phyloP scores from a whole-genome alignment of 441 rosid species.

The Pelargonium cotyledonis region DNA sequence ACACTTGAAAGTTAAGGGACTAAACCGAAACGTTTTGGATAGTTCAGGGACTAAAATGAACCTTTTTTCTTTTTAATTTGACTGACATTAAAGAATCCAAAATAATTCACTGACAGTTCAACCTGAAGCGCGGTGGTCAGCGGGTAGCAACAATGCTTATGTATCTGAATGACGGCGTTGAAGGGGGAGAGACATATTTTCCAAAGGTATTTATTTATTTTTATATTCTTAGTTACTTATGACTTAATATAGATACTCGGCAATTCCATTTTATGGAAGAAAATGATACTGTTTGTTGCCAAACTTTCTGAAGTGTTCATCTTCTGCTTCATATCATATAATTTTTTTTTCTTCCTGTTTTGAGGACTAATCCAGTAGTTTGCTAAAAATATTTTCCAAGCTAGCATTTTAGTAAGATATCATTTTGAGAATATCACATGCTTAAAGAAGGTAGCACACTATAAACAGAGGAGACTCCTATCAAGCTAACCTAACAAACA shows the following conservation, averaged over 20 bases:
- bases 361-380: no score
- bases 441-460: neutral
- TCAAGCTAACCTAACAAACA: neutral
- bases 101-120: constrained; percentile 43
- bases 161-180: constrained; percentile 77
- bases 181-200: constrained; percentile 97
- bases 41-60: no score
- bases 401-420: neutral
- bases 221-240: neutral
- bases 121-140: constrained; percentile 90
- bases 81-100: constrained; percentile 7
- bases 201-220: constrained; percentile 53
- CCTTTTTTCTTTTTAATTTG: no score
- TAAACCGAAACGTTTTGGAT: no score
- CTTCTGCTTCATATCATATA: no score
- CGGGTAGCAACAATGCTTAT: constrained; percentile 86
- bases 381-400: neutral
- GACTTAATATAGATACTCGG: no score
- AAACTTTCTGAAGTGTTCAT: no score
- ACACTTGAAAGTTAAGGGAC: no score
- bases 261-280: no score
- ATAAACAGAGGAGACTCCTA: neutral
- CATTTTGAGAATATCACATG: neutral
- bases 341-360: no score
- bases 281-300: no score